Percentiles rank a stretch among this genome's conserved stretches.
These are phyloP conservation scores for Spizellomyces punctatus DNA, from an alignment of 192 early-diverging fungal genomes.

Conservation along the genomic window DNA sequence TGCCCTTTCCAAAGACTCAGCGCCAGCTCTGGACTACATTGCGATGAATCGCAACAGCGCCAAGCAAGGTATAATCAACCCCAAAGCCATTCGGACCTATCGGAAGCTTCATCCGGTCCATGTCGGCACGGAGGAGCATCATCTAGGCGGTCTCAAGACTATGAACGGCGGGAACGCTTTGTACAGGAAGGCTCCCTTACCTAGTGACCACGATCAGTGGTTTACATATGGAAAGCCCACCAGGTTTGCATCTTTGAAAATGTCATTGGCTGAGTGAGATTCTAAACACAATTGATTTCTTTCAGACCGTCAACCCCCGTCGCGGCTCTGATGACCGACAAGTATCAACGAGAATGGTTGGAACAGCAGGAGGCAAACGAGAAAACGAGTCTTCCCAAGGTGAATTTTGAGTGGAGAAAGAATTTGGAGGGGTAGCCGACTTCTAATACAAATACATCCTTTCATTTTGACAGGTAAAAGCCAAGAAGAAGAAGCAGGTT, in stretches of 20 bases:
- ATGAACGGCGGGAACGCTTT: constrained; percentile 24
- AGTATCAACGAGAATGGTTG: constrained; percentile 57
- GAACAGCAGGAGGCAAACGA: constrained; percentile 32
- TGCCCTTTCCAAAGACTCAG: constrained; percentile 40
- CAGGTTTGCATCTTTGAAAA: constrained; percentile 33
- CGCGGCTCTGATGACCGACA: constrained; percentile 57
- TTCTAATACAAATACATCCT: not conserved
- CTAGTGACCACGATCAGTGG: constrained; percentile 52
- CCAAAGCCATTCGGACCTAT: constrained; percentile 50
- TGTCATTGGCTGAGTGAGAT: not conserved
- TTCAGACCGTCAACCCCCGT: constrained; percentile 62
- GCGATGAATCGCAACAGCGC: constrained; percentile 60
- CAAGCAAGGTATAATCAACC: constrained; percentile 46
- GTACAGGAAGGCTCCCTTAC: constrained; percentile 43
- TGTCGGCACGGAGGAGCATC: constrained; percentile 39
- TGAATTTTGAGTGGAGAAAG: not conserved
- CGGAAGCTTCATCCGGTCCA: constrained; percentile 52
- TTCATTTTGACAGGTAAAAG: not conserved
- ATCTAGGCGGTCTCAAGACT: constrained; percentile 10
- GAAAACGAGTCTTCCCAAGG: constrained; percentile 18
- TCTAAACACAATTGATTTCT: not conserved
- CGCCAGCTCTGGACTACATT: constrained; percentile 56
- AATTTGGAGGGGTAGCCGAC: not conserved
- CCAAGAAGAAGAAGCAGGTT: not conserved
- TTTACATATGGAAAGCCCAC: constrained; percentile 64